Base-by-base conservation (phyloP, 306 rosid species). In the Ochetophila trinervis region DNA sequence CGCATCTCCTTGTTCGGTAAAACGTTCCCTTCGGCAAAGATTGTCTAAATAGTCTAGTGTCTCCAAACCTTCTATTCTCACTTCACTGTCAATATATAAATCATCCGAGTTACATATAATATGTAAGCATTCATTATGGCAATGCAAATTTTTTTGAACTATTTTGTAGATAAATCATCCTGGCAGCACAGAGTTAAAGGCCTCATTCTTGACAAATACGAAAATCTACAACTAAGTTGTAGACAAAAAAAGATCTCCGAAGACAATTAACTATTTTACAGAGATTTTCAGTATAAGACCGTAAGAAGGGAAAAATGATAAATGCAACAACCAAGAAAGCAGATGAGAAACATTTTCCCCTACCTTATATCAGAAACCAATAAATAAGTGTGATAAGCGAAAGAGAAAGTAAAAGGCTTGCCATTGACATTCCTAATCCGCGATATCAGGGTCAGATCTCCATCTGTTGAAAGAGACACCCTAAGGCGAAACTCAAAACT, bases 1-100 rank as follows among this genome's bases (percentile, higher is more conserved):
- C 5, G 96, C 96, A 60, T 89, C 96, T 67, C 95, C 96, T 87
- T 92, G 98, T 76, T 92, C 98, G 19, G 96, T 92, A 67, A 92
- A 87, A 27, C 98, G 90, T 75, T 92, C 90, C 58, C 83, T 89
- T 47, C 77, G 87, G 57, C 65, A 79, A 57, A 89, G 96, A 78
- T 88, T 82, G 86, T 91, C 96, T 34, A 89, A 80, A 80, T 87
- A 89, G 68, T 91, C 96, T 34, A 85, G 87, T 47, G 98, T 91
- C 83, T 91, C 98, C 71, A 91, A 77, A 63, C 96, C 95, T 80
- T 91, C 98, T 60, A 91, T 82, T 80, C 98, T 82, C 79, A 91
- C 90, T 85, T 91, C 96, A 63, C 98, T 91, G 19, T 23, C 42
- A 21, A 65, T 60, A 49, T 52, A 20, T 71, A 30, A 74, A 70